phyloP scores from a whole-genome alignment of 208 protist species.

The Leishmania major region DNA sequence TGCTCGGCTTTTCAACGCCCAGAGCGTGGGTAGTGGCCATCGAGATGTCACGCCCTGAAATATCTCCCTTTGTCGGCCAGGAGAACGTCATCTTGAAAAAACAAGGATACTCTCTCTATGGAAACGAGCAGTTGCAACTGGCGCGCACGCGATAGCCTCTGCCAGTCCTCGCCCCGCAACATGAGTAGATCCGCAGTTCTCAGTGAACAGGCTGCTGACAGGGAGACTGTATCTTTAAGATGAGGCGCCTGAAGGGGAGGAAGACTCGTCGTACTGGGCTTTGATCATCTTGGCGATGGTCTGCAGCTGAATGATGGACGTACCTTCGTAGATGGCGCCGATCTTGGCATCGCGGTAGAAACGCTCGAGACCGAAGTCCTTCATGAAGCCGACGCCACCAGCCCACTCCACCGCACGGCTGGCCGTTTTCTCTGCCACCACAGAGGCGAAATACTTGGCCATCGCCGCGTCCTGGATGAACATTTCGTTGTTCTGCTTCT shows the following conservation, averaged over 20 bases:
- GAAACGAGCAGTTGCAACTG: background rate
- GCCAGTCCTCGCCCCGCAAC: background rate
- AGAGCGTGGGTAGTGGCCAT: background rate
- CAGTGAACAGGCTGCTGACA: background rate
- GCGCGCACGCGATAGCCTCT: background rate
- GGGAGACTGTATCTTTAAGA: background rate
- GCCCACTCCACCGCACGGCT: constrained; percentile 92
- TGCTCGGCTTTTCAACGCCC: background rate
- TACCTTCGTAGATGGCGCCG: constrained; percentile 95
- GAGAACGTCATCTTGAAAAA: background rate
- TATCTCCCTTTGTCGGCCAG: background rate
- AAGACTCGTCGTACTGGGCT: constrained; percentile 49
- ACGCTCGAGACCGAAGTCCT: constrained; percentile 94
- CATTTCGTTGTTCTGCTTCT: constrained; percentile 80
- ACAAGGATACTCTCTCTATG: background rate
- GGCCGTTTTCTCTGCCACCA: constrained; percentile 84
- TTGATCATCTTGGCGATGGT: constrained; percentile 94
- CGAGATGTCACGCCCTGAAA: background rate
- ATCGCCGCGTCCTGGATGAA: constrained; percentile 96
- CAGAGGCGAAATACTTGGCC: constrained; percentile 93
- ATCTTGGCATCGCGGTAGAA: constrained; percentile 95
- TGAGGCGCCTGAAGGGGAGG: background rate
- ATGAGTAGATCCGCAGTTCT: background rate
- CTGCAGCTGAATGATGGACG: constrained; percentile 95
- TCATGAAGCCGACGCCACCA: constrained; percentile 96